Percentiles rank a stretch among this genome's conserved stretches.
Conservation (phyloP, 2,329 filamentous ascomycete species). For the Elsinoe batatas region DNA sequence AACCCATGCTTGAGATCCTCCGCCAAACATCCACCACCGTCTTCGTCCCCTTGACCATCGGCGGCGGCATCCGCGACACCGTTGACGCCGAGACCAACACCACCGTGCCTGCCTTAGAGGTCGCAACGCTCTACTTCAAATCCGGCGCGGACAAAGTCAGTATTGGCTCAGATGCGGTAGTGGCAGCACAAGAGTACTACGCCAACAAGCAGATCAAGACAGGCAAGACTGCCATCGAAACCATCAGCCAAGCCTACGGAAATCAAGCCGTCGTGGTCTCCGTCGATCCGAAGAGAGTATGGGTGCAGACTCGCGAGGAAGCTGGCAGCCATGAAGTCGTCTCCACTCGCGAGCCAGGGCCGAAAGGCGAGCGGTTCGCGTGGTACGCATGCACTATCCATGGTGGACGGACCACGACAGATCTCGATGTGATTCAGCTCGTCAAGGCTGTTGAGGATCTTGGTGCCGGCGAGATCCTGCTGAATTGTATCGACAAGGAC, state of each 20-base stretch:
- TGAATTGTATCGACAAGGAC: slow-evolving; percentile 97
- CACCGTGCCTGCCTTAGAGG: slow-evolving; percentile 77
- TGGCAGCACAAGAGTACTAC: slow-evolving; percentile 87
- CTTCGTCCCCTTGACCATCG: slow-evolving; percentile 91
- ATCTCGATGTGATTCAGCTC: slow-evolving; percentile 85
- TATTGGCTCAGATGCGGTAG: slow-evolving; percentile 89
- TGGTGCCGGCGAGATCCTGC: slow-evolving; percentile 85
- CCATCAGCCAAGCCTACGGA: slow-evolving; percentile 86
- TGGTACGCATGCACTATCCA: slow-evolving; percentile 99
- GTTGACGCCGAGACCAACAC: slow-evolving; percentile 73
- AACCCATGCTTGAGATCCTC: slow-evolving; percentile 93
- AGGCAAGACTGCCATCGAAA: slow-evolving; percentile 86
- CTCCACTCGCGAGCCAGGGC: slow-evolving; percentile 58
- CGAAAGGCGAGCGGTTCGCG: slow-evolving; percentile 68
- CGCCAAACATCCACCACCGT: slow-evolving; percentile 78
- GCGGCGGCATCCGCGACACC: slow-evolving; percentile 89
- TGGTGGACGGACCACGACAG: slow-evolving; percentile 85
- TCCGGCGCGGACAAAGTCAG: slow-evolving; percentile 95
- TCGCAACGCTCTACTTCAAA: slow-evolving; percentile 95
- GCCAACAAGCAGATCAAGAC: slow-evolving; percentile 56
- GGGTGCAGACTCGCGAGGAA: slow-evolving; percentile 58
- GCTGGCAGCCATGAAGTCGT: slow-evolving; percentile 64
- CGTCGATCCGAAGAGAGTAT: slow-evolving; percentile 86
- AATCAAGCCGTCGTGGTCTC: slow-evolving; percentile 95
- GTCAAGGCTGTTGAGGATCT: slow-evolving; percentile 86